These are phyloP conservation scores for Brassica incana DNA, from an alignment of 345 rosid species.

Conservation along the genomic window DNA sequence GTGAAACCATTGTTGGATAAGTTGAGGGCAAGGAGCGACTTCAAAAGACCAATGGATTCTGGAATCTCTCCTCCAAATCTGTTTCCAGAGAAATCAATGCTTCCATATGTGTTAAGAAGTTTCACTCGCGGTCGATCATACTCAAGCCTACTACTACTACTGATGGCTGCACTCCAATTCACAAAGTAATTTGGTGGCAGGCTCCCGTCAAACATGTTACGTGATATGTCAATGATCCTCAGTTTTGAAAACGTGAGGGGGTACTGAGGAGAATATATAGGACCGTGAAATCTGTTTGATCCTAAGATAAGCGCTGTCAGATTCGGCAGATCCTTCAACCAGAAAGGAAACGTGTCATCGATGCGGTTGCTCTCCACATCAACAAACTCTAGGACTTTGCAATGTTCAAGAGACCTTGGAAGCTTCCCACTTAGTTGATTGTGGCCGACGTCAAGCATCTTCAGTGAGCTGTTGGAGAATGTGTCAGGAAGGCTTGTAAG, in stretches of 20 bases:
- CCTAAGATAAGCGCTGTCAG: neutral
- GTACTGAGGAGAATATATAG: neutral
- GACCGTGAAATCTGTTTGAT: neutral
- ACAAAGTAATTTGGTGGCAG: neutral
- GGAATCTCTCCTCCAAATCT: neutral
- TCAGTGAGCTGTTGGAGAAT: neutral
- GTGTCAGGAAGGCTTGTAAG: neutral
- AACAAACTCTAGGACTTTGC: neutral
- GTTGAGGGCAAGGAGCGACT: neutral
- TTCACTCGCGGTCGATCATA: no score
- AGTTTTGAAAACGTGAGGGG: neutral
- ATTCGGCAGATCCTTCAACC: neutral
- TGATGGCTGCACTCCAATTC: neutral
- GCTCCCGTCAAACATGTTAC: neutral
- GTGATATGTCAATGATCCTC: neutral
- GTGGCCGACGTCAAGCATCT: neutral
- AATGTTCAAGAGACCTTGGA: neutral
- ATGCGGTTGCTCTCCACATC: neutral
- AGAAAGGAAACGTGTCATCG: neutral
- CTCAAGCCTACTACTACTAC: neutral
- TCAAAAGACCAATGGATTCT: neutral
- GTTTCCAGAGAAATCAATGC: neutral
- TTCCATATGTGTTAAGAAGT: no score
- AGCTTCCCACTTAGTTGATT: neutral
- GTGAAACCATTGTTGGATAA: neutral